Conservation (phyloP, 169 alveolate species). For the Plasmodium adleri region DNA sequence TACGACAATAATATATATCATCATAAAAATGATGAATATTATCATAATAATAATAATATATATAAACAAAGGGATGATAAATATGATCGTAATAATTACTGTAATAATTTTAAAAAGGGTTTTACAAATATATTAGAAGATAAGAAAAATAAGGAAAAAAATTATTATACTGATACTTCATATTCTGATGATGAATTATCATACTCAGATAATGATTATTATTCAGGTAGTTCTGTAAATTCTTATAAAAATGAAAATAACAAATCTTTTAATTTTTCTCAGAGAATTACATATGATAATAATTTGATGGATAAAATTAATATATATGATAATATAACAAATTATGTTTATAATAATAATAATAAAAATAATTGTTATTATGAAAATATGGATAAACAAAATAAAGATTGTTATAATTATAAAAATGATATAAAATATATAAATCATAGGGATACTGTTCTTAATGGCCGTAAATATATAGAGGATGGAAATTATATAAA, state of each 20-base stretch:
- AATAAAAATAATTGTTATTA: no score
- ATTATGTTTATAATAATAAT: neutral
- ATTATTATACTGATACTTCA: neutral
- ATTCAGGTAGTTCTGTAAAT: slow-evolving; percentile 31
- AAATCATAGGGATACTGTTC: no score
- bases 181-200: slow-evolving; percentile 8
- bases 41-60: slow-evolving; percentile 2
- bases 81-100: neutral
- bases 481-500: no score
- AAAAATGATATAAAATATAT: no score
- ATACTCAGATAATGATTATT: slow-evolving; percentile 23
- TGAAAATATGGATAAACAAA: no score
- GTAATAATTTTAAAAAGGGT: neutral
- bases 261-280: slow-evolving; percentile 50
- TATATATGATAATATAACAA: slow-evolving; percentile 21
- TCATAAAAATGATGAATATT: neutral
- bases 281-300: slow-evolving; percentile 54
- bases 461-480: no score
- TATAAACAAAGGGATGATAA: neutral
- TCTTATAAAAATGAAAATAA: slow-evolving; percentile 21
- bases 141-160: neutral
- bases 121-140: neutral
- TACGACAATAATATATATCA: slow-evolving; percentile 1
- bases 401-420: no score
- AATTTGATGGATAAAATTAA: slow-evolving; percentile 6